Evolutionary conservation across 73 alveolate genomes (phyloP).

Genomic region (Blepharisma japonicum): DNA sequence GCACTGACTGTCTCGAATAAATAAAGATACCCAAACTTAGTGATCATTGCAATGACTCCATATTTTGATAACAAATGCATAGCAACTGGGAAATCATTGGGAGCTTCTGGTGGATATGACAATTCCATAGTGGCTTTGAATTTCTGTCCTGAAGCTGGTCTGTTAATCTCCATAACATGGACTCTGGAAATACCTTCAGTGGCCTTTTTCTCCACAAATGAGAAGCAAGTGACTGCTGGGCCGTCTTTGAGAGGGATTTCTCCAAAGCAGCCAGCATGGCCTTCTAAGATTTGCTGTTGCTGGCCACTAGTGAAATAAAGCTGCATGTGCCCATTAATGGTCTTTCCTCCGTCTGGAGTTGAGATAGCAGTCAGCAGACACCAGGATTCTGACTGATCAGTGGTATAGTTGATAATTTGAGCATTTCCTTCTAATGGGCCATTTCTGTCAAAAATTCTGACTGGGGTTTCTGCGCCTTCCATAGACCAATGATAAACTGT

Average conservation of each 20-base stretch:
- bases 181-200: constrained; percentile 76
- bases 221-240: constrained; percentile 65
- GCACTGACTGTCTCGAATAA: constrained; percentile 86
- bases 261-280: constrained; percentile 79
- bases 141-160: constrained; percentile 81
- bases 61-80: constrained; percentile 83
- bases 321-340: constrained; percentile 75
- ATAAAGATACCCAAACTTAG: constrained; percentile 84
- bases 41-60: constrained; percentile 88
- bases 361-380: constrained; percentile 70
- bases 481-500: constrained; percentile 74
- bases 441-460: constrained; percentile 17
- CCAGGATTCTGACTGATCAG: constrained; percentile 69
- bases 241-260: constrained; percentile 62
- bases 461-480: constrained; percentile 27
- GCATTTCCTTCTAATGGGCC: constrained; percentile 34
- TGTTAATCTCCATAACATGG: constrained; percentile 87
- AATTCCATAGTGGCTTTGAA: constrained; percentile 83
- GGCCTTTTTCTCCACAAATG: constrained; percentile 93
- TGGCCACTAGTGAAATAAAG: constrained; percentile 62
- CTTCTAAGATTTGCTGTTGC: constrained; percentile 70
- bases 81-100: constrained; percentile 95
- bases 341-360: constrained; percentile 67
- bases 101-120: constrained; percentile 77
- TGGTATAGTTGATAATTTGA: constrained; percentile 61